phyloP scores from a whole-genome alignment of 208 protist genomes.

The Spongospora subterranea region DNA sequence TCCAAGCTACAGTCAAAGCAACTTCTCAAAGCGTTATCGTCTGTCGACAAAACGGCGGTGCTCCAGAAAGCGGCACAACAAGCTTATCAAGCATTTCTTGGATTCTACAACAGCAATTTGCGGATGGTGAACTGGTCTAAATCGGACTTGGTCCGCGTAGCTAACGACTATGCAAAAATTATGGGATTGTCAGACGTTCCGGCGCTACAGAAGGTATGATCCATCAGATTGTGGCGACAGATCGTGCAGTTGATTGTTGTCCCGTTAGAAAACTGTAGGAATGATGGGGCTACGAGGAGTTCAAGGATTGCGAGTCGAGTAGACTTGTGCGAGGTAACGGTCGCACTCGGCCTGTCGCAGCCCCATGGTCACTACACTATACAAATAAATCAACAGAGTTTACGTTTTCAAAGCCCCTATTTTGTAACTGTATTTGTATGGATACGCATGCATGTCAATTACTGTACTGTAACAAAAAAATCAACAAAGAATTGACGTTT shows the following conservation, averaged over 20 bases:
- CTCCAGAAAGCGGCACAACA: neutral
- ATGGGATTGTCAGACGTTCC: constrained; percentile 4
- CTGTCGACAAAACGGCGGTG: neutral
- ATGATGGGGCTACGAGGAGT: constrained; percentile 67
- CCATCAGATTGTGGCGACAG: neutral
- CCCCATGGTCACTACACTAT: too few relatives aligned
- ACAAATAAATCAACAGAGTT: too few relatives aligned
- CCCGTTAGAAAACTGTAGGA: constrained; percentile 60
- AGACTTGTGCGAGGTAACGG: too few relatives aligned
- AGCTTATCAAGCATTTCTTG: constrained; percentile 43
- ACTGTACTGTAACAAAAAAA: too few relatives aligned
- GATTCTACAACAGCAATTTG: constrained; percentile 54
- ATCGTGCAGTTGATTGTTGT: constrained; percentile 52
- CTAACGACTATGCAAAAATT: constrained; percentile 12
- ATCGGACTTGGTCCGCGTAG: neutral
- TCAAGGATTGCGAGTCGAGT: constrained; percentile 55
- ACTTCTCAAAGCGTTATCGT: neutral
- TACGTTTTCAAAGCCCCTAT: too few relatives aligned
- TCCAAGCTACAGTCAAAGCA: neutral
- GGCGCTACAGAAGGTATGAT: neutral
- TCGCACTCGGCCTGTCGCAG: too few relatives aligned
- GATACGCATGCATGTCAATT: too few relatives aligned
- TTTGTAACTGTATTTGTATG: too few relatives aligned
- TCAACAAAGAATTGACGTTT: too few relatives aligned
- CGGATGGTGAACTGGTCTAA: neutral